Evolutionary conservation across 495 filamentous ascomycete genomes (phyloP), one percentile per base, ranked within the genome.

Genomic region (Oidiodendron maius): DNA sequence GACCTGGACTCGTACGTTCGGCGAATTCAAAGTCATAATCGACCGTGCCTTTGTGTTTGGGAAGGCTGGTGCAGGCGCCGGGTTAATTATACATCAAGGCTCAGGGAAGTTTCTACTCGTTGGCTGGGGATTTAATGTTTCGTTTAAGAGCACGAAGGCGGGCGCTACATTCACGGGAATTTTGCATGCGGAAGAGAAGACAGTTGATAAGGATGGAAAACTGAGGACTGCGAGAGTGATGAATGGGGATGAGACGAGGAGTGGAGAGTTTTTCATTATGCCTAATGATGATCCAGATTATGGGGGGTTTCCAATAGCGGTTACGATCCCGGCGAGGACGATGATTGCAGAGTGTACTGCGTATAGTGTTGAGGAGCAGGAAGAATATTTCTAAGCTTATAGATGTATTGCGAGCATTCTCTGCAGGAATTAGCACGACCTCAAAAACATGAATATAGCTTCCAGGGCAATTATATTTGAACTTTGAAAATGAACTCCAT

Each of bases 211-310:
- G 32, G 63, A 55, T 1, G 69, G 71, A 4, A 56, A 66, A 28
- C 36, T 74, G 42, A 48, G 51, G n/a, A 70, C 67, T 1, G 40
- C 65, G 44, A 57, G 70, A 9, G 46, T 61, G 32, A 49, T 75
- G 40, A 73, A 74, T 49, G 70, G 74, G 3, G 72, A 75, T 50
- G 71, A 78, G 65, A 74, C 70, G 5, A 46, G 66, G 13, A 68
- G 70, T 57, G 71, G 72, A 4, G 56, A 52, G 26, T 66, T 62
- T 32, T 60, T 49, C 15, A 74, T 74, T 50, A 76, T 77, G 72
- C 71, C 71, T 8, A 69, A 64, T 50, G 71, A 74, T 34, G 57
- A 71, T 46, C 70, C 72, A 5, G 69, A 75, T 48, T 74, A 75
- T 59, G 72, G 73, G 16, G 66, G 65, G 2, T 70, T 71, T 40